Evolutionary conservation across 192 early-diverging fungal species (phyloP).

Genomic region (Linnemannia elongata): DNA sequence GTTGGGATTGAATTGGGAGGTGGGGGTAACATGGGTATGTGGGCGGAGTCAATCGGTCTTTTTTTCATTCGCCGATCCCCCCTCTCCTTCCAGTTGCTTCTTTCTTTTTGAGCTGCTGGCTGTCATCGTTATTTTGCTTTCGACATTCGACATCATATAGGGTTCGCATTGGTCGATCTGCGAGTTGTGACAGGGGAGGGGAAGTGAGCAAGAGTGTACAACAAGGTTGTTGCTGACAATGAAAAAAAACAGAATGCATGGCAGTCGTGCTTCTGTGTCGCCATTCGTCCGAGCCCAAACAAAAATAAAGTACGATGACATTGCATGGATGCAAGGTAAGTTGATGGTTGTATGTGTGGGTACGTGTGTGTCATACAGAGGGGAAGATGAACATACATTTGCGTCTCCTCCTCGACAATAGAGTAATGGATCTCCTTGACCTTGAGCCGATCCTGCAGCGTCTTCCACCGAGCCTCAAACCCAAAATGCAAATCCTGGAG

Average conservation of each 20-base stretch:
- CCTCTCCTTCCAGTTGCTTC: no score
- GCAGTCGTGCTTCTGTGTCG: not conserved
- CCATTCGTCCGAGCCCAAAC: not conserved
- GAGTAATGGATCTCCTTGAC: constrained; percentile 40
- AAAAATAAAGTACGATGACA: not conserved
- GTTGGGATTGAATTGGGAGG: not conserved
- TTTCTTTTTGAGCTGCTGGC: not conserved
- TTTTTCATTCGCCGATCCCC: not conserved
- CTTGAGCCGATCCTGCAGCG: constrained; percentile 17
- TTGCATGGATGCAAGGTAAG: not conserved
- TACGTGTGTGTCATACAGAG: not conserved
- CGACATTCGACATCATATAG: constrained; percentile 5
- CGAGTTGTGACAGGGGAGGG: not conserved
- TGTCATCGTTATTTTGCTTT: not conserved
- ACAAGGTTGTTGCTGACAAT: not conserved
- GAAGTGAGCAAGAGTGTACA: not conserved
- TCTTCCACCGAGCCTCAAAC: constrained; percentile 35
- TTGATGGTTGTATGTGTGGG: not conserved
- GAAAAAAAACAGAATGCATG: not conserved
- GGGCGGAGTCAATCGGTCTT: constrained; percentile 1
- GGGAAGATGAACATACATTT: constrained; percentile 10
- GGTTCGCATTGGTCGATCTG: constrained; percentile 6
- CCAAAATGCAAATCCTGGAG: constrained; percentile 39
- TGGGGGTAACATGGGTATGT: not conserved
- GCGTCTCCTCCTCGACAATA: constrained; percentile 41